Conservation (phyloP, 129 eudicot species). For the Tagetes erecta region DNA sequence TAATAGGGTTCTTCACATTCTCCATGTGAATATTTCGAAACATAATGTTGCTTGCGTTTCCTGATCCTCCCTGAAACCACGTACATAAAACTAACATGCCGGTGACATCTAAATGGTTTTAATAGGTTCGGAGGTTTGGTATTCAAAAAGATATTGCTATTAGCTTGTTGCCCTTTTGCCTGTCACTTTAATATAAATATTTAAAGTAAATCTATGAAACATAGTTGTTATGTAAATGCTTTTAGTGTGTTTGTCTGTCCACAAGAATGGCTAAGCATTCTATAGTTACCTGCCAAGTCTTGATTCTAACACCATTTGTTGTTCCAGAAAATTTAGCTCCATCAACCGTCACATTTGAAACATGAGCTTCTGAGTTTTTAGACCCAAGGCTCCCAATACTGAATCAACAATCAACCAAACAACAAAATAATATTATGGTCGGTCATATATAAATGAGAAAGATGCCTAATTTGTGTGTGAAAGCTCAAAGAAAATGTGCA, state of each 20-base stretch:
- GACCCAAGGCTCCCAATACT: conserved; percentile 94
- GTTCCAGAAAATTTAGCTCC: conserved; percentile 69
- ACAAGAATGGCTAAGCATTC: too few relatives aligned
- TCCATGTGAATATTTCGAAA: conserved; percentile 63
- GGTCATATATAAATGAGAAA: background rate
- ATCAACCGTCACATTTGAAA: conserved; percentile 63
- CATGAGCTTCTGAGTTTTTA: conserved; percentile 64
- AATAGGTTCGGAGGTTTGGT: too few relatives aligned
- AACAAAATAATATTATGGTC: background rate
- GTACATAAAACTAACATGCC: background rate
- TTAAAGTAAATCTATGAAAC: too few relatives aligned
- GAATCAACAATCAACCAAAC: background rate
- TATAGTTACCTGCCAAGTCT: conserved; percentile 73
- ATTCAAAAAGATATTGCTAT: too few relatives aligned
- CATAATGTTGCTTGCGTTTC: conserved; percentile 69
- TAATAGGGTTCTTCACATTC: conserved; percentile 71
- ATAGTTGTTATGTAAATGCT: too few relatives aligned
- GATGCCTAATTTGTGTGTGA: background rate
- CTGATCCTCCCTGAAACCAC: conserved; percentile 80
- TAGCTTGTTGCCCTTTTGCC: too few relatives aligned
- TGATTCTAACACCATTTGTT: conserved; percentile 82
- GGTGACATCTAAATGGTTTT: too few relatives aligned
- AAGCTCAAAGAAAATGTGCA: background rate
- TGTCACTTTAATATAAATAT: too few relatives aligned
- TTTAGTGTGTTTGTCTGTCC: too few relatives aligned